Percentiles rank a stretch among this genome's conserved stretches.
These are phyloP conservation scores for Sclerotinia sclerotiorum DNA, from an alignment of 2,329 filamentous ascomycete species.

Conservation along the genomic window DNA sequence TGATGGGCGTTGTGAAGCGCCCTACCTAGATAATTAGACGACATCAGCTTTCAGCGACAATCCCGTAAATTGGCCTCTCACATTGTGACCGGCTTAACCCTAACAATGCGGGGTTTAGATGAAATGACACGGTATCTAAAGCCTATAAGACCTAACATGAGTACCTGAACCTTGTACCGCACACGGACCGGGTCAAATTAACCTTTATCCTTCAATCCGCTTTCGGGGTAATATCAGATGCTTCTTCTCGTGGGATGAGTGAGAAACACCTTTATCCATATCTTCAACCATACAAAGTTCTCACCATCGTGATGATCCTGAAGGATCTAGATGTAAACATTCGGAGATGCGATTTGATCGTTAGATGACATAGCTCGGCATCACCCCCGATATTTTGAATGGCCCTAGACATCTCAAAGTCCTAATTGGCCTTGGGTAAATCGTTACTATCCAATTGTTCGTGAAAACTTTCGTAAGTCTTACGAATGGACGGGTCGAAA, in stretches of 20 bases:
- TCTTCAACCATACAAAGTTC: slow-evolving; percentile 20
- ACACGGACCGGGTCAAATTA: not conserved
- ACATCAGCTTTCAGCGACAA: slow-evolving; percentile 7
- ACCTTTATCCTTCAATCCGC: slow-evolving; percentile 5
- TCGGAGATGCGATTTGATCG: not conserved
- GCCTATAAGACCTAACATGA: slow-evolving; percentile 1
- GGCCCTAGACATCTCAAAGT: not conserved
- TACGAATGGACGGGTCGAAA: slow-evolving; percentile 27
- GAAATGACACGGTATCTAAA: slow-evolving; percentile 6
- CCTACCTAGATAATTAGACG: slow-evolving; percentile 3
- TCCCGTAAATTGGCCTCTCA: slow-evolving; percentile 21
- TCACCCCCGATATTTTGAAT: not conserved
- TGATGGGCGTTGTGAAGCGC: slow-evolving; percentile 8
- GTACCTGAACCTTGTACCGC: not conserved
- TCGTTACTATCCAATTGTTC: slow-evolving; percentile 34
- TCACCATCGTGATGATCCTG: not conserved
- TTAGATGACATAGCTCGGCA: slow-evolving; percentile 5
- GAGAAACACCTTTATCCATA: not conserved
- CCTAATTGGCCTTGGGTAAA: slow-evolving; percentile 29
- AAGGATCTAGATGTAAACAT: slow-evolving; percentile 4
- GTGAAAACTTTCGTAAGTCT: slow-evolving; percentile 21
- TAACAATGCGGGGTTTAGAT: slow-evolving; percentile 13
- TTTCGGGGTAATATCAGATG: not conserved
- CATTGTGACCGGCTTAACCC: not conserved
- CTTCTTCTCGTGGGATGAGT: not conserved